These are phyloP conservation scores for Discostella stelligera DNA, from an alignment of 352 stramenopile genomes.

Conservation along the genomic window DNA sequence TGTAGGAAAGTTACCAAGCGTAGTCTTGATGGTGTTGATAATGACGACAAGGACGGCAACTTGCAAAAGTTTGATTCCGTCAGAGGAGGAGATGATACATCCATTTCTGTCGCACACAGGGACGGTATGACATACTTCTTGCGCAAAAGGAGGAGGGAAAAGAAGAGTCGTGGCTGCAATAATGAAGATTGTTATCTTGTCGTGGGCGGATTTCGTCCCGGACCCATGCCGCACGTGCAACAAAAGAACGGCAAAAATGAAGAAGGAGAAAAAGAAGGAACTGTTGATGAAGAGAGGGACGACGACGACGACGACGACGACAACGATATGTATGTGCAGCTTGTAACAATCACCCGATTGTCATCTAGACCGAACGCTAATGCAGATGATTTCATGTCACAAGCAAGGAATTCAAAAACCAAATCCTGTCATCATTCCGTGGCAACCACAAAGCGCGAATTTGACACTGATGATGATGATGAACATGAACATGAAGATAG, in stretches of 20 bases:
- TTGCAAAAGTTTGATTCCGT: background rate
- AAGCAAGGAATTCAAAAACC: background rate
- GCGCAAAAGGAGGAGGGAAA: conserved; percentile 4
- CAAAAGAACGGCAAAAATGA: background rate
- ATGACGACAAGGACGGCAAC: background rate
- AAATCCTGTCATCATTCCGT: background rate
- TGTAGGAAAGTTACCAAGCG: conserved; percentile 31
- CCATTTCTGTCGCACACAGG: conserved; percentile 1
- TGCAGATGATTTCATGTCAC: background rate
- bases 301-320: conserved; percentile 1
- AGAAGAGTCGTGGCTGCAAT: conserved; percentile 5
- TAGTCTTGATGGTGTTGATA: background rate
- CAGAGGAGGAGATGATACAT: background rate
- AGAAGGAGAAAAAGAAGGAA: conserved; percentile 13
- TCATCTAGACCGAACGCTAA: background rate
- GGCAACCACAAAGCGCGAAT: background rate
- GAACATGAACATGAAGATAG: background rate
- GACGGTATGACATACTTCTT: conserved; percentile 13
- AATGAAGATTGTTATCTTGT: conserved; percentile 38
- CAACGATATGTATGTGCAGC: conserved; percentile 38
- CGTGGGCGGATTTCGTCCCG: conserved; percentile 36
- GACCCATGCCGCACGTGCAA: background rate
- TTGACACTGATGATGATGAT: conserved; percentile 1
- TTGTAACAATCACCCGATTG: conserved; percentile 26
- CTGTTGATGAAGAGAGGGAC: conserved; percentile 16